phyloP scores from a whole-genome alignment of 129 eudicot species.

The Flaveria brownii region DNA sequence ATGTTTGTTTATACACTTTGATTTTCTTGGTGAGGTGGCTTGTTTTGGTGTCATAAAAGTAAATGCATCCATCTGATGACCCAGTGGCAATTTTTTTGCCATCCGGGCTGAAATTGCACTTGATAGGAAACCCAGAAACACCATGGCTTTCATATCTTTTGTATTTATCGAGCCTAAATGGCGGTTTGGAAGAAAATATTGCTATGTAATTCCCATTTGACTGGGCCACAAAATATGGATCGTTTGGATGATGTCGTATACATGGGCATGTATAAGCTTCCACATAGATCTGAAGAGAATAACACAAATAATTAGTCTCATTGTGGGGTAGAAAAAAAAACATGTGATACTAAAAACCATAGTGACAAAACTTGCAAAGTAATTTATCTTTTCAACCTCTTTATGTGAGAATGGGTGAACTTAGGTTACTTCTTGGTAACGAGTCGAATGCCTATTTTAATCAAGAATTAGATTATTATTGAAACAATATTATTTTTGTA shows the following conservation, averaged over 20 bases:
- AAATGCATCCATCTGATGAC: conserved; percentile 77
- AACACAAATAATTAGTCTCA: not conserved
- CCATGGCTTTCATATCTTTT: conserved; percentile 78
- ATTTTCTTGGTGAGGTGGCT: conserved; percentile 55
- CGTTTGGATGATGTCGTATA: conserved; percentile 72
- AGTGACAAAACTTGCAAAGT: not conserved
- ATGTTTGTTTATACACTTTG: conserved; percentile 67
- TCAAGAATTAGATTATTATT: not conserved
- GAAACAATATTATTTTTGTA: too few relatives aligned
- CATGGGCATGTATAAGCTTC: conserved; percentile 95
- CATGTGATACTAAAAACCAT: not conserved
- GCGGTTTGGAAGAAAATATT: conserved; percentile 67
- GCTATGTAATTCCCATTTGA: conserved; percentile 90
- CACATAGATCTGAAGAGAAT: conserved; percentile 60
- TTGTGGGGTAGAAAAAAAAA: not conserved
- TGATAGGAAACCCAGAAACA: conserved; percentile 78
- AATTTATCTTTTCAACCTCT: not conserved
- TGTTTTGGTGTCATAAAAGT: conserved; percentile 61
- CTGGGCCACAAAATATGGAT: conserved; percentile 82
- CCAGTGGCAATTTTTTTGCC: conserved; percentile 73
- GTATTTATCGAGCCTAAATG: conserved; percentile 83
- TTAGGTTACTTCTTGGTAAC: not conserved
- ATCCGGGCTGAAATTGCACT: conserved; percentile 70
- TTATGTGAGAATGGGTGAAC: not conserved
- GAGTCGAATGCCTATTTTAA: not conserved